Conservation (phyloP, 2,329 filamentous ascomycete species). For the Fusarium sp. region DNA sequence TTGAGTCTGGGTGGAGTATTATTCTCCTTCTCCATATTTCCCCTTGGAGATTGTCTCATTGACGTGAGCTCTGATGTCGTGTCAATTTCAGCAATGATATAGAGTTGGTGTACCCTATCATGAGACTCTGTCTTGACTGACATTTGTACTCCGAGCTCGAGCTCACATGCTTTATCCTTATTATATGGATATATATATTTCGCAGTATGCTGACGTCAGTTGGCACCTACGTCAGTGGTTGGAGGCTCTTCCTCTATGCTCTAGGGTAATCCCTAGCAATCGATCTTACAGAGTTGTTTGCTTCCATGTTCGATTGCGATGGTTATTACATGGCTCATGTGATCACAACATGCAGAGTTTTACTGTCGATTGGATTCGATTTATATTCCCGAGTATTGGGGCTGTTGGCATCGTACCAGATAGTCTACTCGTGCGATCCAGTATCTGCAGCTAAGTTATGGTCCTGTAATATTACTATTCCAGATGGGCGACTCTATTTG, state of each 20-base stretch:
- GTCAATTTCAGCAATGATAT: background rate
- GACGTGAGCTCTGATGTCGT: background rate
- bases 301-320: background rate
- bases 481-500: too few species aligned
- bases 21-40: constrained; percentile 34
- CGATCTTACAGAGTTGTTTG: background rate
- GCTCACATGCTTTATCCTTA: background rate
- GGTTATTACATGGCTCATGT: too few species aligned
- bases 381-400: background rate
- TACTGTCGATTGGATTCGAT: too few species aligned
- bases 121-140: too few species aligned
- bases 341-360: too few species aligned
- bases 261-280: constrained; percentile 1
- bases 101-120: background rate
- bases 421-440: too few species aligned
- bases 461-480: too few species aligned
- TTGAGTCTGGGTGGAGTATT: constrained; percentile 1
- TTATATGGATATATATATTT: background rate
- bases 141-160: background rate
- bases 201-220: constrained; percentile 32
- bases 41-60: constrained; percentile 6
- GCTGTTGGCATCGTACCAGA: too few species aligned
- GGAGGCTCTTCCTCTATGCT: background rate
- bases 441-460: too few species aligned
- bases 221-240: constrained; percentile 33